These are phyloP conservation scores for Gaultheria prostrata DNA, from an alignment of 148 eudicot genomes.

Conservation along the genomic window DNA sequence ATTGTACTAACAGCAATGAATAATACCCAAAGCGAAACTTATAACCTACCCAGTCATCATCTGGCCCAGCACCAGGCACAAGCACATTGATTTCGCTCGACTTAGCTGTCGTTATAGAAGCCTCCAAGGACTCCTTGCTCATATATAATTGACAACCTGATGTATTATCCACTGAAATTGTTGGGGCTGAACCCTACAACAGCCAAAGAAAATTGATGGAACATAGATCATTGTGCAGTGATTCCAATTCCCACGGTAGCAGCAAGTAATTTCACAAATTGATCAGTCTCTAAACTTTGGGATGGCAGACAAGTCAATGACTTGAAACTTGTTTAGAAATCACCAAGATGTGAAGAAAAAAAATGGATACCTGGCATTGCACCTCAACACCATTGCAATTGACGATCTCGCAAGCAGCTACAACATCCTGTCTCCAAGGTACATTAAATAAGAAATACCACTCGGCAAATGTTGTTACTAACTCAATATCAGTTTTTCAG, in stretches of 20 bases:
- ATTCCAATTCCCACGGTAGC: background rate
- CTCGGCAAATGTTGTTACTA: background rate
- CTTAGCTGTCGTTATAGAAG: slow-evolving; percentile 91
- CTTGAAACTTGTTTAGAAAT: background rate
- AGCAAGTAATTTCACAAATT: background rate
- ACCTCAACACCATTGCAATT: slow-evolving; percentile 89
- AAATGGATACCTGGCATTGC: slow-evolving; percentile 78
- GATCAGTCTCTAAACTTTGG: background rate
- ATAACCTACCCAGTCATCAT: slow-evolving; percentile 83
- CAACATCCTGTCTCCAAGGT: slow-evolving; percentile 69
- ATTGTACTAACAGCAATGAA: background rate
- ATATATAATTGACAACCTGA: slow-evolving; percentile 89
- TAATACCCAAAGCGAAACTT: background rate
- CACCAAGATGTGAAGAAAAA: background rate
- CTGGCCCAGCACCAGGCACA: slow-evolving; percentile 71
- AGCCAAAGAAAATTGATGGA: background rate
- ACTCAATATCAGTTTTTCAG: background rate
- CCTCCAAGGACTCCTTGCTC: slow-evolving; percentile 79
- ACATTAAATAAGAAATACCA: slow-evolving; percentile 12
- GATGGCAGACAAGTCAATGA: background rate
- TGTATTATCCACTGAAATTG: slow-evolving; percentile 92
- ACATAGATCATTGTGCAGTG: background rate
- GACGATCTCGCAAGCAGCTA: slow-evolving; percentile 97
- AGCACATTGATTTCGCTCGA: slow-evolving; percentile 91
- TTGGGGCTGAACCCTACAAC: slow-evolving; percentile 86